Percentiles rank a stretch among this genome's conserved stretches.
Conservation (phyloP, 371 early-diverging fungal genomes). For the Cladochytrium tenue region DNA sequence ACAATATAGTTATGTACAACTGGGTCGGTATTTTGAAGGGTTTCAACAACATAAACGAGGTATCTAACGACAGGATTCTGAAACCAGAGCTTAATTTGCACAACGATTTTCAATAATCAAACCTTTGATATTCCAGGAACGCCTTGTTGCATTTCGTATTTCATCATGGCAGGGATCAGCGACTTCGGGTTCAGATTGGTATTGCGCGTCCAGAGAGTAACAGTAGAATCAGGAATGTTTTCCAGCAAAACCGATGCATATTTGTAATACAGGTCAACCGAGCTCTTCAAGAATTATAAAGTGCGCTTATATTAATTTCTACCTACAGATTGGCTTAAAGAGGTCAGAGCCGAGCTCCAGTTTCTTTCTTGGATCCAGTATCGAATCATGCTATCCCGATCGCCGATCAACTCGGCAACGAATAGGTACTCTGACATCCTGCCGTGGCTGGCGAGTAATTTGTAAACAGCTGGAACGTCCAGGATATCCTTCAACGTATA, state of each 20-base stretch:
- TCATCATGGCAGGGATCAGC: conserved; percentile 86
- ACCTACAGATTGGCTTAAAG: conserved; percentile 67
- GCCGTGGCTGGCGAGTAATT: conserved; percentile 82
- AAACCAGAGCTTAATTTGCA: not conserved
- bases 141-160: conserved; percentile 58
- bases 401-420: conserved; percentile 77
- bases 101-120: no score
- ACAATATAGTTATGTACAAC: conserved; percentile 89
- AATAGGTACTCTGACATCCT: conserved; percentile 72
- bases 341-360: conserved; percentile 72
- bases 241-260: conserved; percentile 82
- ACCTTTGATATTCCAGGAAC: not conserved
- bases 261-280: conserved; percentile 79
- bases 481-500: conserved; percentile 19
- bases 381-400: conserved; percentile 76
- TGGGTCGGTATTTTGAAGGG: conserved; percentile 75
- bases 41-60: conserved; percentile 75
- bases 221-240: conserved; percentile 74
- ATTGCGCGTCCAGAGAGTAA: conserved; percentile 82
- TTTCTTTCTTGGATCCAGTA: conserved; percentile 78
- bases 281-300: conserved; percentile 44
- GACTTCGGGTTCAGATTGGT: conserved; percentile 75
- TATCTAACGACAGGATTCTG: conserved; percentile 89
- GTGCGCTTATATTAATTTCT: conserved; percentile 1
- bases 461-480: conserved; percentile 70